Evolutionary conservation across 306 rosid genomes (phyloP).

Genomic region (Cucumis hystrix): DNA sequence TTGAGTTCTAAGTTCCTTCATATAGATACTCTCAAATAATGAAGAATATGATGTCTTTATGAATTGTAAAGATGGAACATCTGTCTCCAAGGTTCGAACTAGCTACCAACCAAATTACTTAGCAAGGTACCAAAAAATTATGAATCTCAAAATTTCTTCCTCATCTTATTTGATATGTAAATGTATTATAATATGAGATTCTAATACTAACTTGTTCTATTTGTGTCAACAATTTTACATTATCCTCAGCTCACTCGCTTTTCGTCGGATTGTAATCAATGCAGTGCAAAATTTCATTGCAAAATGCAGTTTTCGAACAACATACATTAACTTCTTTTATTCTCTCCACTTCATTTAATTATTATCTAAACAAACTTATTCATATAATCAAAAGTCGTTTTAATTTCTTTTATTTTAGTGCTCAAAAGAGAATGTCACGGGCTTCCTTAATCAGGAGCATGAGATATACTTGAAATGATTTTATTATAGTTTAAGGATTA

Average conservation of each 20-base stretch:
- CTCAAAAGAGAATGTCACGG: background rate
- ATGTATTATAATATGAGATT: background rate
- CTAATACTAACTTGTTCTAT: background rate
- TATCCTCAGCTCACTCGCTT: conserved; percentile 39
- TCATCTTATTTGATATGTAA: background rate
- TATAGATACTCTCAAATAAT: too few relatives aligned
- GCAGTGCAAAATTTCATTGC: conserved; percentile 14
- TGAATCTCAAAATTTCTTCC: background rate
- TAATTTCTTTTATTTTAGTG: conserved; percentile 5
- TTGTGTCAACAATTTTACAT: background rate
- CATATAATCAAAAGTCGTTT: conserved; percentile 12
- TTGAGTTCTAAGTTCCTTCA: too few relatives aligned
- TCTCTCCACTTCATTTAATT: background rate
- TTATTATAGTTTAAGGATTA: background rate
- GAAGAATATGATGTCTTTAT: too few relatives aligned
- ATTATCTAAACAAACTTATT: too few relatives aligned
- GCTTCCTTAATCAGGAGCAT: conserved; percentile 13
- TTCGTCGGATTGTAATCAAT: conserved; percentile 29
- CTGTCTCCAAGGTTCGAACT: too few relatives aligned
- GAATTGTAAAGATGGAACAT: too few relatives aligned
- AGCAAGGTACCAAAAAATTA: conserved; percentile 35
- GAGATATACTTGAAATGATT: background rate
- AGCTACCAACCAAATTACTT: conserved; percentile 46
- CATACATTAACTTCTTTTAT: too few relatives aligned
- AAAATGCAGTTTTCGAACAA: conserved; percentile 18